These are phyloP conservation scores for Metarhizium brunneum DNA, from an alignment of 2,329 filamentous ascomycete species.

Conservation along the genomic window DNA sequence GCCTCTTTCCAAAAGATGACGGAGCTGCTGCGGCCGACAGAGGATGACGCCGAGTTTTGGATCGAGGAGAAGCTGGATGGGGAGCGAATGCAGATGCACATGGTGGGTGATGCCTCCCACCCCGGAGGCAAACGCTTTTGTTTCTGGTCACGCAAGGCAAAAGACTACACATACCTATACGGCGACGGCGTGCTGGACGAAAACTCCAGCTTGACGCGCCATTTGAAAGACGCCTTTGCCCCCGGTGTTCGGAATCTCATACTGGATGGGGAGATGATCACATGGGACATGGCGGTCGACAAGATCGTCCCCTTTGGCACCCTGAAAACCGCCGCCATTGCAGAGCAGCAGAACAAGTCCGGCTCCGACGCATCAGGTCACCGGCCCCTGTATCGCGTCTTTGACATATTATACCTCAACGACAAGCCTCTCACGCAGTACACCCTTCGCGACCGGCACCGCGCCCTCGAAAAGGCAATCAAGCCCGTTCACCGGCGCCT, in stretches of 20 bases:
- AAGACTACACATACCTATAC: slow-evolving; percentile 93
- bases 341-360: slow-evolving; percentile 56
- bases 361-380: slow-evolving; percentile 40
- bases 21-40: slow-evolving; percentile 51
- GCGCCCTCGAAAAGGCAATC: slow-evolving; percentile 64
- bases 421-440: slow-evolving; percentile 71
- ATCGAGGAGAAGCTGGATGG: slow-evolving; percentile 97
- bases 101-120: slow-evolving; percentile 59
- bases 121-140: slow-evolving; percentile 65
- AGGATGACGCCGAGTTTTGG: slow-evolving; percentile 76
- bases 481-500: slow-evolving; percentile 63
- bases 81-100: slow-evolving; percentile 94
- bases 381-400: slow-evolving; percentile 73
- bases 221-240: slow-evolving; percentile 69
- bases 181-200: slow-evolving; percentile 67
- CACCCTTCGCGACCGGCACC: slow-evolving; percentile 69
- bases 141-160: slow-evolving; percentile 94
- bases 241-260: slow-evolving; percentile 76
- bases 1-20: slow-evolving; percentile 72
- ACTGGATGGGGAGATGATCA: slow-evolving; percentile 96
- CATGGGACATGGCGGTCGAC: slow-evolving; percentile 83
- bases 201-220: slow-evolving; percentile 68
- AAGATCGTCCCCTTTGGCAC: slow-evolving; percentile 85
- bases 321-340: slow-evolving; percentile 80
- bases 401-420: slow-evolving; percentile 88